Evolutionary conservation across 75 land plant genomes (phyloP), one percentile per base, ranked within the genome.

Genomic region (Sequoia sempervirens): DNA sequence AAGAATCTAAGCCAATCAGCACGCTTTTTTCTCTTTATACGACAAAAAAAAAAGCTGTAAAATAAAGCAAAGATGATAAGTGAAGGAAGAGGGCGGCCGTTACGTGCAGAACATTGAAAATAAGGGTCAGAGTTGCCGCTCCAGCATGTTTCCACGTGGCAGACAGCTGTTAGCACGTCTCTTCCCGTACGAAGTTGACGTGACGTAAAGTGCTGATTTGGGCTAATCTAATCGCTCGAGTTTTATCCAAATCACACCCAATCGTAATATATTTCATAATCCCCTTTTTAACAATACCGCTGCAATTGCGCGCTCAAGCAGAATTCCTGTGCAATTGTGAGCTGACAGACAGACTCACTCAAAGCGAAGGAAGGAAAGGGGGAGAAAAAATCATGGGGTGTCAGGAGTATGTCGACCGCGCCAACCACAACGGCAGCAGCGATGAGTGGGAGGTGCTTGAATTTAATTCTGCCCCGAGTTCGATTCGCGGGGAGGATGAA

Each of bases 391-490:
- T 18, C 78, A 75, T 37, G 45, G 41, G 78, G 26, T 75, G 78
- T 18, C 10, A 37, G 40, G 52, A 78, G 9, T 30, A 18, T 7
- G 45, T 45, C n/a, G 20, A 3, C 80, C 2, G 45, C 11, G 32
- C n/a, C 11, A 6, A 75, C 13, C 17, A 45, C 15, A 52, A 14
- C 53, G 41, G 45, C 41, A 75, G 5, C 53, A 4, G 18, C 4
- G 43, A 75, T 23, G 80, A 45, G 5, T 78, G 80, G 80, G 80
- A 78, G 20, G 80, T 78, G 50, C 47, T 78, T 12, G 73, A 70
- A 3, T 11, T 70, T 2, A 32, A 13, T 32, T 43, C 46, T 11
- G 46, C n/a, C 47, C 80, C 50, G 3, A 23, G 80, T 78, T 78
- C 80, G 80, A 45, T 41, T 20, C 50, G 1, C 47, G 47, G 26